Conservation (phyloP, 805 yeast species). For the Metschnikowia orientalis region DNA sequence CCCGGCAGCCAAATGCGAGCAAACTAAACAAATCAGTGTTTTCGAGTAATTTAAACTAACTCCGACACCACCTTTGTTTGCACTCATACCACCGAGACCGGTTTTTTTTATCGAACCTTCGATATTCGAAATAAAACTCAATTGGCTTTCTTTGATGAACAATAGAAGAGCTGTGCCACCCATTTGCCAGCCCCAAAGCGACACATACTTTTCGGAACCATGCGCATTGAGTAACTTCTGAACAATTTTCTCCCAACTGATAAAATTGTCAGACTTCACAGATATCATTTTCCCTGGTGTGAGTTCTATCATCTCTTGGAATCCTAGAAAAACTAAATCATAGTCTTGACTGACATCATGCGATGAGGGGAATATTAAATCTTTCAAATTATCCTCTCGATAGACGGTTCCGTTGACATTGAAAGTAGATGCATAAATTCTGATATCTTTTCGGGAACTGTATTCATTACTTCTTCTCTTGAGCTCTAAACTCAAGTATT, state of each 20-base stretch:
- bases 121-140: conserved; percentile 52
- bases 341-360: conserved; percentile 35
- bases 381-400: conserved; percentile 37
- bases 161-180: conserved; percentile 80
- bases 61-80: conserved; percentile 76
- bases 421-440: conserved; percentile 47
- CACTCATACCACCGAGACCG: conserved; percentile 89
- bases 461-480: conserved; percentile 37
- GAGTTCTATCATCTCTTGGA: conserved; percentile 85
- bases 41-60: conserved; percentile 62
- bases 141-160: conserved; percentile 54
- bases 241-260: conserved; percentile 64
- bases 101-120: conserved; percentile 80
- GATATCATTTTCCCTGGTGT: conserved; percentile 79
- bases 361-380: conserved; percentile 44
- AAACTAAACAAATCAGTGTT: conserved; percentile 71
- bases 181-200: conserved; percentile 72
- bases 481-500: conserved; percentile 43
- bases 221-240: conserved; percentile 40
- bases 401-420: conserved; percentile 49
- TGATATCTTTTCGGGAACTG: conserved; percentile 36
- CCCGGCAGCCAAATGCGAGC: conserved; percentile 94
- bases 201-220: conserved; percentile 43
- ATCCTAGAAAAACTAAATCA: conserved; percentile 76
- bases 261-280: conserved; percentile 59